phyloP scores from a whole-genome alignment of 139 green algal genomes.

The Haematococcus sp. region DNA sequence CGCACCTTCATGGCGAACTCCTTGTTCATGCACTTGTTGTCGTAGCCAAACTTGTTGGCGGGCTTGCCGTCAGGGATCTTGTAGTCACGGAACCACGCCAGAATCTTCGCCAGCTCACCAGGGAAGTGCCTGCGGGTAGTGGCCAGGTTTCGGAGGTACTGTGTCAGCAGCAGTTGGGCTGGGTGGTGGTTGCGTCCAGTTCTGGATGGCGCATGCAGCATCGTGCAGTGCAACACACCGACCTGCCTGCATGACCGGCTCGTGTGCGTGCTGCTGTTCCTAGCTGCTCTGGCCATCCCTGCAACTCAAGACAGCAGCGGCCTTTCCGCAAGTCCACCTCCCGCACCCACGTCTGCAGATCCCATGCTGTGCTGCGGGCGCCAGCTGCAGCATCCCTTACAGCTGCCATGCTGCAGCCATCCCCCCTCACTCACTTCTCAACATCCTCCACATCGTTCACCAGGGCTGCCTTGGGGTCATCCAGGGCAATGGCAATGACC shows the following conservation, averaged over 20 bases:
- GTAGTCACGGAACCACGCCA: constrained; percentile 98
- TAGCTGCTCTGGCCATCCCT: too few species aligned
- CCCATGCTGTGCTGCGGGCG: too few species aligned
- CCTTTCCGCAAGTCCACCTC: too few species aligned
- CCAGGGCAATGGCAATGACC: constrained; percentile 85
- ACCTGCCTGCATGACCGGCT: background rate
- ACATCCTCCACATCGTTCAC: constrained; percentile 96
- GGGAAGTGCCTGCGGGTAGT: constrained; percentile 79
- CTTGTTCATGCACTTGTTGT: constrained; percentile 88
- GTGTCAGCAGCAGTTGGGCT: background rate
- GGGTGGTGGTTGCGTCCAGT: too few species aligned
- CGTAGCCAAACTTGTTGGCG: constrained; percentile 90
- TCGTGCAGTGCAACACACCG: too few species aligned
- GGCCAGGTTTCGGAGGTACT: background rate
- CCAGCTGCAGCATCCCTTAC: too few species aligned
- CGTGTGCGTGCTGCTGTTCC: background rate
- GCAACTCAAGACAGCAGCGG: too few species aligned
- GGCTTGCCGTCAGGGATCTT: constrained; percentile 98
- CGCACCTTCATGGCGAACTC: constrained; percentile 66
- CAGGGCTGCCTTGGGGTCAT: constrained; percentile 89
- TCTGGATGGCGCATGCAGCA: too few species aligned
- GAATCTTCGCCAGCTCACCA: constrained; percentile 90
- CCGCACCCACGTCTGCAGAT: too few species aligned
- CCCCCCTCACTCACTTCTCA: constrained; percentile 70
- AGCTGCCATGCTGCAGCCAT: background rate